These are phyloP conservation scores for Trichosanthes truncata DNA, from an alignment of 306 rosid species.

Conservation along the genomic window DNA sequence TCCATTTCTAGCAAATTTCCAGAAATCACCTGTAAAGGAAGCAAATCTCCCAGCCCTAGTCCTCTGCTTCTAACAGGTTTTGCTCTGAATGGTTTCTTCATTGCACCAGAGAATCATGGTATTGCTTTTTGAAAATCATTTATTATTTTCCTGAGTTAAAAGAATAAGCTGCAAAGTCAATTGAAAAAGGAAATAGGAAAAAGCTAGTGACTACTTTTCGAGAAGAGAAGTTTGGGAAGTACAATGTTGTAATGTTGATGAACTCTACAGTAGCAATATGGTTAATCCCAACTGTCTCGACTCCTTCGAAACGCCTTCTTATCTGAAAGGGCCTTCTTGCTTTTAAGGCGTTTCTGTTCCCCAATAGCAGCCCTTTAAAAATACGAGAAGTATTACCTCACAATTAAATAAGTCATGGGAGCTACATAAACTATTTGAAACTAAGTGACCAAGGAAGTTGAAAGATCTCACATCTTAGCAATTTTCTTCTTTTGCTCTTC, in stretches of 20 bases:
- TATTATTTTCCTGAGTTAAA: background rate
- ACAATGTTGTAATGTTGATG: background rate
- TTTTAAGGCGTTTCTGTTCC: conserved; percentile 84
- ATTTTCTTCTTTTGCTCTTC: conserved; percentile 96
- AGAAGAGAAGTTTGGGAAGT: background rate
- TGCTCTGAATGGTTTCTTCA: background rate
- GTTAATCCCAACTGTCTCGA: conserved; percentile 67
- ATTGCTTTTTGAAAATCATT: background rate
- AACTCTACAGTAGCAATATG: background rate
- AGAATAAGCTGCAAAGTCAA: background rate
- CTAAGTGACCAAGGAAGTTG: background rate
- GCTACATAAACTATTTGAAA: background rate
- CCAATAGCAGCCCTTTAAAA: conserved; percentile 75
- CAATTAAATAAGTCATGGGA: conserved; percentile 8
- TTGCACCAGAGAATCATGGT: background rate
- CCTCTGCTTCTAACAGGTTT: background rate
- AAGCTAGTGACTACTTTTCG: background rate
- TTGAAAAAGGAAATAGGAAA: background rate
- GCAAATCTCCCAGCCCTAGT: background rate
- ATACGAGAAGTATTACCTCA: conserved; percentile 13
- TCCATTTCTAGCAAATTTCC: background rate
- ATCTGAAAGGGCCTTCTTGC: conserved; percentile 76
- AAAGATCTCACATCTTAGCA: conserved; percentile 59
- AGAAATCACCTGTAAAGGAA: conserved; percentile 1
- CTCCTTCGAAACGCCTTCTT: conserved; percentile 78